Conservation (phyloP, 805 yeast species). For the Clavispora fructus region DNA sequence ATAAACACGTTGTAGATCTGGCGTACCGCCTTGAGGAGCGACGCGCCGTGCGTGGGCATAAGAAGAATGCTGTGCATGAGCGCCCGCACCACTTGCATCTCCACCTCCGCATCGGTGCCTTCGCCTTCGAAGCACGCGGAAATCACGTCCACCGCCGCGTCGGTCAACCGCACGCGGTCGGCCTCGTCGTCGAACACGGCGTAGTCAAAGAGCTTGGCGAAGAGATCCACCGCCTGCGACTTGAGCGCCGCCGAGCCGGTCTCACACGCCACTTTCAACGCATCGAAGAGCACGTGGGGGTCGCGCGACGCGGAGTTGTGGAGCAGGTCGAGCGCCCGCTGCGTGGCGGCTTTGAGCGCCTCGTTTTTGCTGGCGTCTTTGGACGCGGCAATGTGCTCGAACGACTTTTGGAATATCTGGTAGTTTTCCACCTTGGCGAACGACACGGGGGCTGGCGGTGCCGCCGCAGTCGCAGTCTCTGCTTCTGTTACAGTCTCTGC, state of each 20-base stretch:
- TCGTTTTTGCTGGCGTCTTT: conserved; percentile 59
- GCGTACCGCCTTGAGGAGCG: conserved; percentile 82
- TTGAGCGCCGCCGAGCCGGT: conserved; percentile 59
- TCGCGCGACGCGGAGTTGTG: conserved; percentile 33
- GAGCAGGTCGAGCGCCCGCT: conserved; percentile 40
- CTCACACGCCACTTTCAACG: conserved; percentile 72
- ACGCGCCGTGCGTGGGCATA: conserved; percentile 85
- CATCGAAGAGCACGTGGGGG: conserved; percentile 62
- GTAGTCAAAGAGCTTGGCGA: conserved; percentile 85
- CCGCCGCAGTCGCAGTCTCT: background rate
- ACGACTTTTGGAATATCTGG: conserved; percentile 44
- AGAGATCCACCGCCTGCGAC: conserved; percentile 72
- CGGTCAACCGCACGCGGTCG: conserved; percentile 59
- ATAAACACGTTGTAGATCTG: conserved; percentile 91
- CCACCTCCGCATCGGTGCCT: conserved; percentile 83
- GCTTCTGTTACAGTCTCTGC: background rate
- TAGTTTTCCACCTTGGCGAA: conserved; percentile 18
- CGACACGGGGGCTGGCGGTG: no score
- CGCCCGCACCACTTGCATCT: conserved; percentile 89
- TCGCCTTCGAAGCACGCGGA: conserved; percentile 87
- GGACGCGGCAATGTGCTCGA: conserved; percentile 50
- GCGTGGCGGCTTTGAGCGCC: conserved; percentile 29
- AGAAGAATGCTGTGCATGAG: conserved; percentile 82
- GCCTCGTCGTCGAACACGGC: conserved; percentile 56
- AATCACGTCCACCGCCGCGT: conserved; percentile 78